A percentile compares a stretch with the other conserved stretches of the same genome.
phyloP scores from a whole-genome alignment of 306 rosid genomes.

The Castanea mollissima region DNA sequence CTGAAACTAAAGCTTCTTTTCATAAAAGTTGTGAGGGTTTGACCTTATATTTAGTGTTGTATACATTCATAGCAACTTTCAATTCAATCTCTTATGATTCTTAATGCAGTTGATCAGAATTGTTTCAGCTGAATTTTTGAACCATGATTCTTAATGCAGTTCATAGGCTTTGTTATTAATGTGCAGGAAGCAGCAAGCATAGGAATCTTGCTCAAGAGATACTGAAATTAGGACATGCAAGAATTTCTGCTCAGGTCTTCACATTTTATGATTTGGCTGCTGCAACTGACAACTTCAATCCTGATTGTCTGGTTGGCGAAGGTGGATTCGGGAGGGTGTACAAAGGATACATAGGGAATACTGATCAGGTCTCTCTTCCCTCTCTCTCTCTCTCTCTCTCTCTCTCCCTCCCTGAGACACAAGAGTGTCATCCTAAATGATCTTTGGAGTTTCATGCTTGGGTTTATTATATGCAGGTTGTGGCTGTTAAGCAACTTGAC shows the following conservation, averaged over 20 bases:
- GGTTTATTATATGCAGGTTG: conserved; percentile 39
- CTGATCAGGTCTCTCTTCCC: conserved; percentile 32
- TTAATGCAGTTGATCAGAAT: neutral
- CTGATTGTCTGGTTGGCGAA: conserved; percentile 41
- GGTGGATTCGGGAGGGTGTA: conserved; percentile 73
- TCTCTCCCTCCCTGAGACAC: neutral
- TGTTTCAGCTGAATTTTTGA: neutral
- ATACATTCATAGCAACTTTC: no score
- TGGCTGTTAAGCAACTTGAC: conserved; percentile 64
- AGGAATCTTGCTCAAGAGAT: conserved; percentile 42
- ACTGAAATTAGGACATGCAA: conserved; percentile 42
- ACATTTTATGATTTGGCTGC: conserved; percentile 31
- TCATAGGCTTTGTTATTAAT: neutral
- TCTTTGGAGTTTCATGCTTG: conserved; percentile 8
- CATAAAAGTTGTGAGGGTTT: neutral
- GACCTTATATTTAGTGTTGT: neutral
- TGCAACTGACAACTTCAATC: conserved; percentile 49
- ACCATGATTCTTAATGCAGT: no score
- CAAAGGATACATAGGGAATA: conserved; percentile 48
- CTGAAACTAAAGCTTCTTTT: no score
- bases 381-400: conserved; percentile 5
- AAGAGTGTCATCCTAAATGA: neutral
- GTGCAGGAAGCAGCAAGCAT: conserved; percentile 60
- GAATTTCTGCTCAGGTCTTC: conserved; percentile 33
- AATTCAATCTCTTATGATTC: neutral